Evolutionary conservation across 2,329 filamentous ascomycete genomes (phyloP).

Genomic region (Colletotrichum sp.): DNA sequence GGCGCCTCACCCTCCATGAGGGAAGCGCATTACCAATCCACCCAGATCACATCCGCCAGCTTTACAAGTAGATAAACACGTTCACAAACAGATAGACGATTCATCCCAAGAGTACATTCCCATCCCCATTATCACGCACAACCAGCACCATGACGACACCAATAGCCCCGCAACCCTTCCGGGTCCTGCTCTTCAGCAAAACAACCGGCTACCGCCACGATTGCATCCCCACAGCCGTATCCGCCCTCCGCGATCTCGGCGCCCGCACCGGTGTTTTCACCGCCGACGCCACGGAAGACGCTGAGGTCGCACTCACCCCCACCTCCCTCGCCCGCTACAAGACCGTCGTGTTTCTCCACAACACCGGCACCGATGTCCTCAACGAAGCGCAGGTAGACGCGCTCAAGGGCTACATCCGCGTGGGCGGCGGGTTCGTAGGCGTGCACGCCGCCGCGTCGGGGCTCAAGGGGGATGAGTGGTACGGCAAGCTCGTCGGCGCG

Average conservation of each 20-base stretch:
- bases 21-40: background rate
- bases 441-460: slow-evolving; percentile 44
- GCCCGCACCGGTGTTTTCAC: slow-evolving; percentile 28
- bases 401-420: slow-evolving; percentile 35
- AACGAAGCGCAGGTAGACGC: slow-evolving; percentile 33
- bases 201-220: slow-evolving; percentile 42
- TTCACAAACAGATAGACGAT: background rate
- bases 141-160: background rate
- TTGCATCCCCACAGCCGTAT: slow-evolving; percentile 41
- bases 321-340: slow-evolving; percentile 34
- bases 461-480: slow-evolving; percentile 38
- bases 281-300: slow-evolving; percentile 41
- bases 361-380: slow-evolving; percentile 41
- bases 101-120: background rate
- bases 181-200: slow-evolving; percentile 43
- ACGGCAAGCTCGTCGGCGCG: slow-evolving; percentile 41
- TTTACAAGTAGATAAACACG: background rate
- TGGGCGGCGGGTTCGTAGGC: slow-evolving; percentile 43
- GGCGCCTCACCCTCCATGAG: accelerated
- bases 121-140: background rate
- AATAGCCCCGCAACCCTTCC: slow-evolving; percentile 19
- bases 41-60: accelerated
- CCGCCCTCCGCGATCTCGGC: slow-evolving; percentile 34
- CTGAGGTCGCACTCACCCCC: slow-evolving; percentile 32
- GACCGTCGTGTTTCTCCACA: slow-evolving; percentile 43